phyloP scores from a whole-genome alignment of 1,284 basidiomycete species.

The Trichosporon asahii region DNA sequence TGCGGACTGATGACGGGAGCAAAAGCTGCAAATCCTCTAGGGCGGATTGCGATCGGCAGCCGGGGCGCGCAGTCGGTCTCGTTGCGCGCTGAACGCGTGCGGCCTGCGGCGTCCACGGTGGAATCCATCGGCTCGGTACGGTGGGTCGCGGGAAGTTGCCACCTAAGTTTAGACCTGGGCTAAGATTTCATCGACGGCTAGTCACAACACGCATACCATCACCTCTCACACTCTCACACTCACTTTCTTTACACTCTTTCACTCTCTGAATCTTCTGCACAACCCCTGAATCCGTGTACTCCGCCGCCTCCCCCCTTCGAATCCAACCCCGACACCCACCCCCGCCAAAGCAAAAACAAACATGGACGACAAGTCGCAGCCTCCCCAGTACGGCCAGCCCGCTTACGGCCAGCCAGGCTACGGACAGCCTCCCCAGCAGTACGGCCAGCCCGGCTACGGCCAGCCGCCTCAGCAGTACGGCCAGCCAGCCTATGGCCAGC shows the following conservation, averaged over 20 bases:
- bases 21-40: not conserved
- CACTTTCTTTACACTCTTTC: no score
- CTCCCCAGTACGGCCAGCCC: conserved; percentile 2
- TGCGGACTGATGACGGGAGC: not conserved
- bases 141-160: not conserved
- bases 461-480: not conserved
- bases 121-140: not conserved
- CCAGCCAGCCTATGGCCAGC: not conserved
- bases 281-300: not conserved
- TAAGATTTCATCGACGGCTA: not conserved
- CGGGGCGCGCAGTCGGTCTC: no score
- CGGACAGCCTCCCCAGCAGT: not conserved
- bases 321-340: no score
- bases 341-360: not conserved
- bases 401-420: not conserved
- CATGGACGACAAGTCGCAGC: not conserved
- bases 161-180: not conserved
- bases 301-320: not conserved
- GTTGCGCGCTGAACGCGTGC: no score
- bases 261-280: not conserved
- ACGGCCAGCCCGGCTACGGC: not conserved
- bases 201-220: no score
- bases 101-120: not conserved
- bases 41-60: not conserved
- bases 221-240: not conserved